A percentile compares a stretch with the other conserved stretches of the same genome.
Evolutionary conservation across 352 stramenopile species (phyloP).

Genomic region (Globisporangium mamillatum): DNA sequence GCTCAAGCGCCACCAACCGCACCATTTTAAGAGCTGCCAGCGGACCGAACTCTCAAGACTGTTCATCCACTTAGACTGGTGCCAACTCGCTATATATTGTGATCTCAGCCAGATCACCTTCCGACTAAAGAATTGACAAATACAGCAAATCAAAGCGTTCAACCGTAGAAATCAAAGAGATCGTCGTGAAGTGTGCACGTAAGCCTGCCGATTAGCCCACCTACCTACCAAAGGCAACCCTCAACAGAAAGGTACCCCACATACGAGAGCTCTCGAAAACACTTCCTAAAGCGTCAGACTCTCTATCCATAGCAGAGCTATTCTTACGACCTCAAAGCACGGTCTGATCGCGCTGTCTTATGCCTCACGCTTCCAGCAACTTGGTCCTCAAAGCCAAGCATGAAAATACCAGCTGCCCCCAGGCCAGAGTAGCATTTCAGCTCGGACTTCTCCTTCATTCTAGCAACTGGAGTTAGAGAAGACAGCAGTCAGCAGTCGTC

Average conservation of each 20-base stretch:
- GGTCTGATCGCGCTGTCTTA: background rate
- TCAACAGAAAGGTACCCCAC: background rate
- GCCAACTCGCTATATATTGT: conserved; percentile 5
- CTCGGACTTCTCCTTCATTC: background rate
- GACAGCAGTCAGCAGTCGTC: no score
- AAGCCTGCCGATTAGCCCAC: background rate
- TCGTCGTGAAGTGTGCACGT: background rate
- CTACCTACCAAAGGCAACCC: background rate
- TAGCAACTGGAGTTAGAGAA: background rate
- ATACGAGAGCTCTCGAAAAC: background rate
- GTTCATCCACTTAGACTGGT: background rate
- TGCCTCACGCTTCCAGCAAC: background rate
- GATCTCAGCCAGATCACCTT: background rate
- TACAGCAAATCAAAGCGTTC: background rate
- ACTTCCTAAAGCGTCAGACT: background rate
- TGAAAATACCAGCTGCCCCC: background rate
- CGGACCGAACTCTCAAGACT: background rate
- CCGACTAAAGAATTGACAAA: background rate
- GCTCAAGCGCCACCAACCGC: background rate
- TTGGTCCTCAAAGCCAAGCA: background rate
- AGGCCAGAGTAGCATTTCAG: background rate
- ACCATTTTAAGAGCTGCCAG: background rate
- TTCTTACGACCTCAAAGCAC: background rate
- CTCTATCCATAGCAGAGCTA: background rate
- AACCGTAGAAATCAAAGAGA: background rate